These are phyloP conservation scores for Graphilbum sp. DNA, from an alignment of 2,329 filamentous ascomycete species.

Conservation along the genomic window DNA sequence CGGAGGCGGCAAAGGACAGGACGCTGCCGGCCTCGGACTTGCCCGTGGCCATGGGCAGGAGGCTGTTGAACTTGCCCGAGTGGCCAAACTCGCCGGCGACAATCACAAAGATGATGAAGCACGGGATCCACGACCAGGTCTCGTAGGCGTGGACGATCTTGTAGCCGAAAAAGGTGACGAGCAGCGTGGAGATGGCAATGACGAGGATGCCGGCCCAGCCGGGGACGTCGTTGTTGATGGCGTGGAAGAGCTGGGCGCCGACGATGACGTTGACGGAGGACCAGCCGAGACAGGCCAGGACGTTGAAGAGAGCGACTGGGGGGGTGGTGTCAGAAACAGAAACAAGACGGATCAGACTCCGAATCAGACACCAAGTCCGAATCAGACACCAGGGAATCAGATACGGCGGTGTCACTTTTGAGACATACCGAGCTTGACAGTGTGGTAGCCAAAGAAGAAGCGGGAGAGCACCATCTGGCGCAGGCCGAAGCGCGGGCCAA, in stretches of 20 bases:
- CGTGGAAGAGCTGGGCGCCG: conserved; percentile 59
- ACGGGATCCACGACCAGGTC: conserved; percentile 56
- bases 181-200: conserved; percentile 49
- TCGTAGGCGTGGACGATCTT: conserved; percentile 64
- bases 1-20: conserved; percentile 50
- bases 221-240: conserved; percentile 53
- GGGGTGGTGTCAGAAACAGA: too few species aligned
- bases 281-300: conserved; percentile 59
- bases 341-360: too few species aligned
- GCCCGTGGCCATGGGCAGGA: conserved; percentile 33
- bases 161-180: conserved; percentile 61
- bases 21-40: conserved; percentile 32
- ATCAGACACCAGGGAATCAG: too few species aligned
- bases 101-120: conserved; percentile 33
- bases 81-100: conserved; percentile 25
- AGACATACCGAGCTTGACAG: conserved; percentile 47
- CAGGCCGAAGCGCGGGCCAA: conserved; percentile 40
- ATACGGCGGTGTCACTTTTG: neutral
- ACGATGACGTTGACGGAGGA: conserved; percentile 65
- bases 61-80: conserved; percentile 26
- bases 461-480: conserved; percentile 44
- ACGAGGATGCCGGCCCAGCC: conserved; percentile 61
- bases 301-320: conserved; percentile 51
- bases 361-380: too few species aligned
- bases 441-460: conserved; percentile 42